Base-by-base conservation (phyloP, 202 grass and related monocot genomes). In the Alloteropsis angusta region DNA sequence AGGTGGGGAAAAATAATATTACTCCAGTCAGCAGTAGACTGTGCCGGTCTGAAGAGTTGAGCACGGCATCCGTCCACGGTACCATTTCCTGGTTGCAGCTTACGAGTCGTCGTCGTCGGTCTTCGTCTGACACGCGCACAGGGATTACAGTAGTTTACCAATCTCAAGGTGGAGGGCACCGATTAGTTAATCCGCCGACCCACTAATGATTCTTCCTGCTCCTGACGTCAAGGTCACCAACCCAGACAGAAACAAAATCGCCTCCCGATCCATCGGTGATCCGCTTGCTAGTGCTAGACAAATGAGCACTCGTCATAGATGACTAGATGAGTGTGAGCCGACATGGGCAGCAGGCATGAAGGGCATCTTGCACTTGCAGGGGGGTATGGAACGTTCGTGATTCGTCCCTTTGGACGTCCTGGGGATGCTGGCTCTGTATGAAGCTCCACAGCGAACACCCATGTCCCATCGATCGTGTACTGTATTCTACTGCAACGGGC, bases 51-150 rank as follows among this genome's bases (percentile, higher is more conserved):
- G 28, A 30, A 36, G 44, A 35, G 26, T 34, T 61, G 59, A 2
- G 9, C 75, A 79, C 75, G 75, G 75, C 83, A 79, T 6, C 49
- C 30, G 83, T 73, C 59, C 58, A 79, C 75, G 75, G 65, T 30
- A 30, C 28, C 28, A 30, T 39, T 19, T 34, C 58, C 14, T 23
- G 50, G n/a, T 43, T 3, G 37, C 75, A 47, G 44, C 38, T 19
- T 18, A 23, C 75, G 4, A 54, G 61, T 74, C 50, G 11, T 54
- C 69, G 16, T 52, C 68, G 8, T 5, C 18, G 11, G 32, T 37
- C 68, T 1, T 37, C 48, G n/a, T 21, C 62, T 55, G 28, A 55
- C 45, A 72, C 68, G 7, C 68, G 7, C 15, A 35, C 16, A 39
- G 2, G 11, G 1, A 19, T 41, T 22, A 21, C 36, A 14, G 19